A percentile compares a stretch with the other conserved stretches of the same genome.
Evolutionary conservation across 768 basidiomycete genomes (phyloP).

Genomic region (Lyophyllum atratum): DNA sequence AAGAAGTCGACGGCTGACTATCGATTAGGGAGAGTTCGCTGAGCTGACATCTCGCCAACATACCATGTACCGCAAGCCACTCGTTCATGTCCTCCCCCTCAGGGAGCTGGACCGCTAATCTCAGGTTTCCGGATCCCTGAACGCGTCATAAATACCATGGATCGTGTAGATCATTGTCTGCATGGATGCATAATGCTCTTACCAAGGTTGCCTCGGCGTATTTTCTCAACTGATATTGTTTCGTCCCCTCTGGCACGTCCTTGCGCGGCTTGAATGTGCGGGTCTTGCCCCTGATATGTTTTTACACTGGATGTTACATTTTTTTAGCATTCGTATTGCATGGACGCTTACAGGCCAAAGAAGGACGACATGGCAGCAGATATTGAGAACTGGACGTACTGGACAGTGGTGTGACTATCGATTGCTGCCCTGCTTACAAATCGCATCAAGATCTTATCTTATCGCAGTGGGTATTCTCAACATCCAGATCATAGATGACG

Average conservation of each 20-base stretch:
- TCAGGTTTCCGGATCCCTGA: conserved; percentile 93
- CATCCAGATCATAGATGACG: too few relatives aligned
- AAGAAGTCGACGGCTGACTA: conserved; percentile 94
- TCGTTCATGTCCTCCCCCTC: conserved; percentile 98
- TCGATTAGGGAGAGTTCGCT: neutral
- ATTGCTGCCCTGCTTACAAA: neutral
- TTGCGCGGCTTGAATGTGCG: conserved; percentile 96
- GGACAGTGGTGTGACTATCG: neutral
- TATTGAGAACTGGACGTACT: neutral
- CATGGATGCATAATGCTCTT: conserved; percentile 21
- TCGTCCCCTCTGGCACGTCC: conserved; percentile 93
- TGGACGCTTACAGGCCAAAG: conserved; percentile 73
- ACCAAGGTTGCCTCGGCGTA: conserved; percentile 96
- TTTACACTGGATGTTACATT: neutral
- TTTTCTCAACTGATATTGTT: conserved; percentile 97
- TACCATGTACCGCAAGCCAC: conserved; percentile 99
- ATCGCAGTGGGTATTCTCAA: too few relatives aligned
- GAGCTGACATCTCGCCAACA: conserved; percentile 1
- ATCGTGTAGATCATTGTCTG: neutral
- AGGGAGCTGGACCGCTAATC: conserved; percentile 89
- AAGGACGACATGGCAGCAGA: conserved; percentile 72
- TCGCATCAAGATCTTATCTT: conserved; percentile 8
- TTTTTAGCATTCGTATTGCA: conserved; percentile 6
- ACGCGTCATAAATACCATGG: conserved; percentile 6
- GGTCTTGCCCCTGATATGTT: conserved; percentile 70